Conservation (phyloP, 129 eudicot species). For the Oenanthe sinensis region DNA sequence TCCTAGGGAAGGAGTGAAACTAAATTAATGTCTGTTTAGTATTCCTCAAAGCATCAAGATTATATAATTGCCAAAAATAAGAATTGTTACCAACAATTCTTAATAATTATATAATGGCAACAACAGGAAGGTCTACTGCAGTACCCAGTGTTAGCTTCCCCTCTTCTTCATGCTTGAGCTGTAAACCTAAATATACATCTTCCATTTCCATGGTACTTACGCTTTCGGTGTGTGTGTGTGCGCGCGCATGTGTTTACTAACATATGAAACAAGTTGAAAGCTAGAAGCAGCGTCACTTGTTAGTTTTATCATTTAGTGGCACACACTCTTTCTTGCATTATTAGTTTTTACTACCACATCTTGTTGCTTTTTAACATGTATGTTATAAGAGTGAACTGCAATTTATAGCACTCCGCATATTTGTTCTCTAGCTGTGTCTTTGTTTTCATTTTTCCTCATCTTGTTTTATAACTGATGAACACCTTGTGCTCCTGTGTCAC, state of each 20-base stretch:
- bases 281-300: not conserved
- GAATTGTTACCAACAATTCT: not conserved
- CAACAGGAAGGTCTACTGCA: slow-evolving; percentile 41
- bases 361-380: not conserved
- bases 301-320: not conserved
- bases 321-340: not conserved
- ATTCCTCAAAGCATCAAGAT: not conserved
- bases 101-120: slow-evolving; percentile 21
- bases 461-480: not conserved
- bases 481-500: slow-evolving; percentile 3
- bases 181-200: slow-evolving; percentile 29
- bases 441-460: not conserved
- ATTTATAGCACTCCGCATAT: too few relatives aligned
- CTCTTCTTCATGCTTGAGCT: slow-evolving; percentile 41
- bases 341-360: too few relatives aligned
- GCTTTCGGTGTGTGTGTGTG: not conserved
- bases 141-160: slow-evolving; percentile 33
- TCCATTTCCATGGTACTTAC: slow-evolving; percentile 25
- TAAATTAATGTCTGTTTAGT: slow-evolving; percentile 11
- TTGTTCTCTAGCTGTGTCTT: too few relatives aligned
- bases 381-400: not conserved
- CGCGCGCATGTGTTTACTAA: not conserved
- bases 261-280: too few relatives aligned
- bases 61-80: not conserved
- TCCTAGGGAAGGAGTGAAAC: not conserved